Evolutionary conservation across 176 grass and related monocot species (phyloP).

Genomic region (Canna indica): DNA sequence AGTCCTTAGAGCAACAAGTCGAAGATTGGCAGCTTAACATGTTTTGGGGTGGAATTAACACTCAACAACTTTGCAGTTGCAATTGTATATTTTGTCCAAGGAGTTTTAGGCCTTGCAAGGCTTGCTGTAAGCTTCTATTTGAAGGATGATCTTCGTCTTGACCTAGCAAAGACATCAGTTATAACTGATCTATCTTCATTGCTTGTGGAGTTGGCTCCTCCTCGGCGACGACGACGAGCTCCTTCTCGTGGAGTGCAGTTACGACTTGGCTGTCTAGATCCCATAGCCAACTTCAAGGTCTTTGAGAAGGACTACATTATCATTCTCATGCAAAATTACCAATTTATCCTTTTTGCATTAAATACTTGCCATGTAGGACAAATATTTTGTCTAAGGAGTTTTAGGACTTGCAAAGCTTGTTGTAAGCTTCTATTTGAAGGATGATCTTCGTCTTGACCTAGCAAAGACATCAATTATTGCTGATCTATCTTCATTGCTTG

Average conservation of each 20-base stretch:
- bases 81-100: slow-evolving; percentile 99
- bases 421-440: slow-evolving; percentile 94
- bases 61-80: slow-evolving; percentile 92
- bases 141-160: slow-evolving; percentile 92
- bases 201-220: no score
- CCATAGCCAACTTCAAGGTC: no score
- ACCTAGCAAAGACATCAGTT: slow-evolving; percentile 98
- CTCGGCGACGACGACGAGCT: no score
- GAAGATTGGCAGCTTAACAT: slow-evolving; percentile 37
- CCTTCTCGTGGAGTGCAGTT: no score
- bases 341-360: no score
- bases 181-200: slow-evolving; percentile 84
- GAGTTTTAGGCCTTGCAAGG: slow-evolving; percentile 88
- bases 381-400: slow-evolving; percentile 99
- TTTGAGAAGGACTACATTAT: no score
- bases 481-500: slow-evolving; percentile 79
- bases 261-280: no score
- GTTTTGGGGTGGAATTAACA: slow-evolving; percentile 78
- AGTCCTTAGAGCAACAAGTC: slow-evolving; percentile 40
- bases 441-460: slow-evolving; percentile 91
- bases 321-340: no score
- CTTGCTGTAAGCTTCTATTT: slow-evolving; percentile 97
- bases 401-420: slow-evolving; percentile 92
- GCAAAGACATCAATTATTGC: slow-evolving; percentile 98
- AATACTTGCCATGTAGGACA: no score